Base-by-base conservation (phyloP, 768 basidiomycete genomes). In the Tylopilus sp. region DNA sequence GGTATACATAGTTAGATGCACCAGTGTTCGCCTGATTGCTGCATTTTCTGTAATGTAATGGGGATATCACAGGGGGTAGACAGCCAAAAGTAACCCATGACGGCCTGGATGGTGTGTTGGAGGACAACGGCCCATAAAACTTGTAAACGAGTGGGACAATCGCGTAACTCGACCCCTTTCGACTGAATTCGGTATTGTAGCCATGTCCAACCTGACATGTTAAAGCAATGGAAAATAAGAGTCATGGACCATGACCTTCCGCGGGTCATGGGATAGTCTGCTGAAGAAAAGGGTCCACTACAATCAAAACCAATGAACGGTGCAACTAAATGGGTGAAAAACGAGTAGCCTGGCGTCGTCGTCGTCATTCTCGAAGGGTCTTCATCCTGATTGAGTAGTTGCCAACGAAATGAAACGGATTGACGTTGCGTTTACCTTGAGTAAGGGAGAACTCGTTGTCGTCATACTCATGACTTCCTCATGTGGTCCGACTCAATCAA, bases 171-270 rank as follows among this genome's bases (percentile, higher is more conserved):
- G 52, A 93, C 83, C 64, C 98, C 95, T 12, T 73, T 75, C 1
- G 89, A 88, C 44, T 99, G 95, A 41, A 98, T 87, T 40, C 92
- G 80, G 67, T 91, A 85, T 79, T 82, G 57, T 95, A 98, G 77
- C 79, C 83, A 86, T 63, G 81, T 73, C 81, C 85, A 88, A 25
- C 73, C 75, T 3, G 82, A 85, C n/a, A 73, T 71, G 71, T 99
- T 97, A n/a, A n/a, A n/a, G n/a, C n/a, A n/a, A n/a, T n/a, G n/a
- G n/a, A 60, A 98, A 66, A 89, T 68, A 47, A 86, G 71, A 3
- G 91, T 91, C 40, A 84, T 69, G 3, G 71, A 57, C 95, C 97
- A 99, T n/a, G n/a, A n/a, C n/a, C n/a, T n/a, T n/a, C n/a, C n/a
- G n/a, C n/a, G n/a, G n/a, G n/a, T n/a, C n/a, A n/a, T n/a, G n/a